Conservation (phyloP, 73 alveolate species). For the Paraurostyla sp. region DNA sequence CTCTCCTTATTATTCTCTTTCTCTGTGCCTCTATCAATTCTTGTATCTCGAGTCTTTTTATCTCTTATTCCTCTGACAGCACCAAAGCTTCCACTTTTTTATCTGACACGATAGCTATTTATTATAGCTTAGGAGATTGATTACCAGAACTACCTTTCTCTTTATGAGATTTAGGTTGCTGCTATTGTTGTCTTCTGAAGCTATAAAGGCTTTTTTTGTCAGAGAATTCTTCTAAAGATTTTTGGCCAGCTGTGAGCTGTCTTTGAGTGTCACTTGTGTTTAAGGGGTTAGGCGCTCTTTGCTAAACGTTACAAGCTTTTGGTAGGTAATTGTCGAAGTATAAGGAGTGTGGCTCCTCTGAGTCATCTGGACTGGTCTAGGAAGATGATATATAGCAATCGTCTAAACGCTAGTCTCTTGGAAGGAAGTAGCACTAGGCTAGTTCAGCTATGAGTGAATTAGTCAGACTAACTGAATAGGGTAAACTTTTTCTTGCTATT, state of each 20-base stretch:
- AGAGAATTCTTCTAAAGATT: background rate
- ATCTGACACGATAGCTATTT: background rate
- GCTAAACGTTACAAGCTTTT: background rate
- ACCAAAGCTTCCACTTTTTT: background rate
- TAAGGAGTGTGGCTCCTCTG: background rate
- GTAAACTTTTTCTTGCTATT: background rate
- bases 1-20: background rate
- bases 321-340: background rate
- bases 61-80: background rate
- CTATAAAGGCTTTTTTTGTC: too few species aligned
- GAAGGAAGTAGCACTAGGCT: background rate
- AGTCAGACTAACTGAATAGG: background rate
- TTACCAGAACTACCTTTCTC: too few species aligned
- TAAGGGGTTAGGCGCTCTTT: background rate
- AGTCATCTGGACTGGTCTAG: background rate
- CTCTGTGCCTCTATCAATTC: background rate
- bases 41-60: background rate
- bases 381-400: too few species aligned
- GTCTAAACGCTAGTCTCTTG: background rate
- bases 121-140: too few species aligned
- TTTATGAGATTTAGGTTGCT: too few species aligned
- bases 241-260: background rate
- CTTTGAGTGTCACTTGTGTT: background rate
- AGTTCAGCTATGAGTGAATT: background rate
- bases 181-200: too few species aligned